Percentiles rank a stretch among this genome's conserved stretches.
phyloP scores from a whole-genome alignment of 306 rosid species.

The Trichosanthes truncata region DNA sequence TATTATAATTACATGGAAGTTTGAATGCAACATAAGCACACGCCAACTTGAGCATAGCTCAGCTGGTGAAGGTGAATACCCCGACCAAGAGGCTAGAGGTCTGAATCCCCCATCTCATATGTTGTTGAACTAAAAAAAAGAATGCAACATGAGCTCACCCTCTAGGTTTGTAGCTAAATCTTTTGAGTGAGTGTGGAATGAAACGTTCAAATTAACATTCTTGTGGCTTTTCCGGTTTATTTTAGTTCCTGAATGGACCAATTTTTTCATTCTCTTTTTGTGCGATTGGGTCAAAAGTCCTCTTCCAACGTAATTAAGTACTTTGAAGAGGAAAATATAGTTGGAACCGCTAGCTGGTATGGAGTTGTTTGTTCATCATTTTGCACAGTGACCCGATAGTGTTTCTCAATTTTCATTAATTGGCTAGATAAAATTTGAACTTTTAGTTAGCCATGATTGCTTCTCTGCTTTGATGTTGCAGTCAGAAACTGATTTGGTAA shows the following conservation, averaged over 20 bases:
- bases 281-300: background rate
- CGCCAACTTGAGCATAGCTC: too few species aligned
- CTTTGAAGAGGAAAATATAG: background rate
- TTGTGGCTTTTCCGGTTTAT: background rate
- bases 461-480: conserved; percentile 31
- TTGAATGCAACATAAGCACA: background rate
- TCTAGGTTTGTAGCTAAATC: background rate
- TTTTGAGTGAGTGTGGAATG: background rate
- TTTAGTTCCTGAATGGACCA: background rate
- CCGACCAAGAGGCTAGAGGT: too few species aligned
- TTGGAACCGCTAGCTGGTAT: background rate
- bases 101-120: too few species aligned
- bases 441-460: conserved; percentile 5
- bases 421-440: background rate
- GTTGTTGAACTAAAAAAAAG: too few species aligned
- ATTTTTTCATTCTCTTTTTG: background rate
- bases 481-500: conserved; percentile 65
- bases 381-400: background rate
- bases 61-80: too few species aligned
- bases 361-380: background rate
- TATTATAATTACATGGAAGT: background rate
- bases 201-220: background rate
- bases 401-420: conserved; percentile 2
- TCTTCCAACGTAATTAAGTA: background rate
- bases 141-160: background rate